A percentile compares a stretch with the other conserved stretches of the same genome.
phyloP scores from a whole-genome alignment of 345 rosid genomes.

The Eucalyptus curtisii region DNA sequence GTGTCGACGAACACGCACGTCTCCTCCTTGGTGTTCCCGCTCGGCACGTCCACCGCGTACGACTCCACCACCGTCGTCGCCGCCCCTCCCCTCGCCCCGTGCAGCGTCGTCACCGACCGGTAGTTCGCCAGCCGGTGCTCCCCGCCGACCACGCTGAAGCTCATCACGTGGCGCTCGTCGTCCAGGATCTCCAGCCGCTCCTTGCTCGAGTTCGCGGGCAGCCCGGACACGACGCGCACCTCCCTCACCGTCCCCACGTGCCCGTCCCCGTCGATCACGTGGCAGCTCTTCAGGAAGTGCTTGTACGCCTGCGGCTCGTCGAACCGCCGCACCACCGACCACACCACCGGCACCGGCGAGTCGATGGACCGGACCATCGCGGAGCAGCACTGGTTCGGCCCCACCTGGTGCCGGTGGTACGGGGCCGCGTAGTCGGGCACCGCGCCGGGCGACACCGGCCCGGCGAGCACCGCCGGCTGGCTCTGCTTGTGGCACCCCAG shows the following conservation, averaged over 20 bases:
- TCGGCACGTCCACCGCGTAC: slow-evolving; percentile 79
- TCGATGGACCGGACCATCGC: slow-evolving; percentile 44
- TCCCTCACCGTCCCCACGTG: slow-evolving; percentile 66
- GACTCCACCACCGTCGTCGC: slow-evolving; percentile 73
- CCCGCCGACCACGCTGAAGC: slow-evolving; percentile 88
- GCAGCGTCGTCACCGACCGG: slow-evolving; percentile 81
- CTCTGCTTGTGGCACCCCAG: slow-evolving; percentile 12
- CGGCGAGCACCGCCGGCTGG: slow-evolving; percentile 2
- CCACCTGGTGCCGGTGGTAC: slow-evolving; percentile 35
- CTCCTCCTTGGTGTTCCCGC: slow-evolving; percentile 74
- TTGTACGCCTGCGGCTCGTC: slow-evolving; percentile 88
- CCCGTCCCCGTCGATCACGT: slow-evolving; percentile 65
- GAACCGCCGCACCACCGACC: slow-evolving; percentile 83
- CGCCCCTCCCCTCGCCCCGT: slow-evolving; percentile 17
- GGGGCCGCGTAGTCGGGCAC: slow-evolving; percentile 47
- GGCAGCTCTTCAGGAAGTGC: slow-evolving; percentile 74
- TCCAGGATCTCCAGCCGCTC: slow-evolving; percentile 90
- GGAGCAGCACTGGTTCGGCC: slow-evolving; percentile 68
- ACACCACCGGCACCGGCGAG: slow-evolving; percentile 56
- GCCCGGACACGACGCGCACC: slow-evolving; percentile 80
- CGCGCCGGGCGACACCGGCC: slow-evolving; percentile 11
- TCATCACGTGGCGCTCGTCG: slow-evolving; percentile 63
- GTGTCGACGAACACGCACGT: slow-evolving; percentile 74
- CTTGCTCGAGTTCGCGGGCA: slow-evolving; percentile 66
- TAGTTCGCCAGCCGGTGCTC: slow-evolving; percentile 75